Evolutionary conservation across 2,329 filamentous ascomycete species (phyloP), one percentile per base, ranked within the genome.

Genomic region (Paraphaeosphaeria minitans): DNA sequence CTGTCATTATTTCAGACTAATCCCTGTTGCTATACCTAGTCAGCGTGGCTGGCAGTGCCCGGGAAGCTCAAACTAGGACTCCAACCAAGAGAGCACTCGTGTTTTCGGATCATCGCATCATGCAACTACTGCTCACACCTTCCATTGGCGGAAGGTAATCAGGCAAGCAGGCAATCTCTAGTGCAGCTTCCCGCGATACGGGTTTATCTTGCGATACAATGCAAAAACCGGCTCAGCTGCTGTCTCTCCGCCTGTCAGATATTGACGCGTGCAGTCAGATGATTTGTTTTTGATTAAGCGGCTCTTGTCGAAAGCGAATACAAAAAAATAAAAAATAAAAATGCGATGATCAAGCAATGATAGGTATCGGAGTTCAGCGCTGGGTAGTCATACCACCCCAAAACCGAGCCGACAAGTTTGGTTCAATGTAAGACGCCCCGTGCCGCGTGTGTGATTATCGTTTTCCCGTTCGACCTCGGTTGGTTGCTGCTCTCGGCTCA

Each of bases 81-180:
- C 47, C 47, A 37, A 35, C 35, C 27, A 35, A 49, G 13, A 29
- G 7, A 10, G 29, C n/a, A 49, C n/a, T n/a, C 35, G 19, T 29
- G 2, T 12, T 24, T 13, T 46, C 27, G 29, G 46, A 16, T 35
- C 24, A 12, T 14, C 47, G 19, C 31, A 50, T 50, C n/a, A 19
- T 47, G 29, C 46, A 49, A 35, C 46, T 49, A 31, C 47, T n/a
- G 31, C 31, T 50, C 31, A 19, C 31, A 27, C 8, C 21, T 35
- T 48, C 7, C 10, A 37, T 50, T 50, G 47, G 47, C 31, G 9
- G 33, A 13, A 50, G 29, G 1, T 19, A 10, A 21, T 50, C 9
- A 50, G 47, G 47, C 47, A 39, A 50, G 31, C 31, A 33, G 47
- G 47, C 47, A 50, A 50, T 37, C 9, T 39, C 19, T 10, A 21